Percentiles rank a stretch among this genome's conserved stretches.
phyloP scores from a whole-genome alignment of 306 rosid genomes.

The Lablab purpureus region DNA sequence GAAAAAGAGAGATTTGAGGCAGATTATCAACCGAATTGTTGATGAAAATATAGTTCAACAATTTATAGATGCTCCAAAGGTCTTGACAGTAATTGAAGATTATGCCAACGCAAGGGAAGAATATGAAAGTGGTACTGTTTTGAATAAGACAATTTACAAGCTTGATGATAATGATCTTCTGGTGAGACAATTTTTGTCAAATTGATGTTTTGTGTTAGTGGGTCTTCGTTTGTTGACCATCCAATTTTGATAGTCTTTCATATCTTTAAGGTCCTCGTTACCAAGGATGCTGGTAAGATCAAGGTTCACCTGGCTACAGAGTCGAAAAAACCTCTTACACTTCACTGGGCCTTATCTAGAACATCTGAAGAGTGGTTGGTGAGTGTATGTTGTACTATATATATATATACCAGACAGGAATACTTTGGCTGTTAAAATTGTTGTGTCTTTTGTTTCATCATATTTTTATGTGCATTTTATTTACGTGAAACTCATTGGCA shows the following conservation, averaged over 20 bases:
- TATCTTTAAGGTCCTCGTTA: constrained; percentile 71
- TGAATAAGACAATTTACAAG: constrained; percentile 65
- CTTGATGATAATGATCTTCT: constrained; percentile 65
- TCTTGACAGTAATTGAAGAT: constrained; percentile 63
- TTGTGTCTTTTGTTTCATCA: constrained; percentile 24
- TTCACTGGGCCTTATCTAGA: constrained; percentile 94
- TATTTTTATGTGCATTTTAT: constrained; percentile 8
- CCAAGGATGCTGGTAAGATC: constrained; percentile 72
- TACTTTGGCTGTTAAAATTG: constrained; percentile 39
- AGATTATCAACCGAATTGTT: constrained; percentile 70
- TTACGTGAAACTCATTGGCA: constrained; percentile 39
- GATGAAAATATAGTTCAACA: constrained; percentile 56
- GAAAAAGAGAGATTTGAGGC: constrained; percentile 76
- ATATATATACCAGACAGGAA: constrained; percentile 38
- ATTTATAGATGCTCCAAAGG: constrained; percentile 56
- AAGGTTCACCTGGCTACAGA: constrained; percentile 87
- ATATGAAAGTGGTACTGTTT: constrained; percentile 59
- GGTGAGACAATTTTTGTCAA: constrained; percentile 64
- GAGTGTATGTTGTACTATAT: constrained; percentile 52
- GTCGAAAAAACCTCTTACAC: constrained; percentile 63
- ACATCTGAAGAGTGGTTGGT: constrained; percentile 93
- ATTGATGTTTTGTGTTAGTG: constrained; percentile 36
- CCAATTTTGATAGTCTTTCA: constrained; percentile 44
- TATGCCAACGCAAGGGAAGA: constrained; percentile 79
- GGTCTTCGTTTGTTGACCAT: constrained; percentile 30